Base-by-base conservation (phyloP, 2,329 filamentous ascomycete species). In the Westerdykella aurantiaca region DNA sequence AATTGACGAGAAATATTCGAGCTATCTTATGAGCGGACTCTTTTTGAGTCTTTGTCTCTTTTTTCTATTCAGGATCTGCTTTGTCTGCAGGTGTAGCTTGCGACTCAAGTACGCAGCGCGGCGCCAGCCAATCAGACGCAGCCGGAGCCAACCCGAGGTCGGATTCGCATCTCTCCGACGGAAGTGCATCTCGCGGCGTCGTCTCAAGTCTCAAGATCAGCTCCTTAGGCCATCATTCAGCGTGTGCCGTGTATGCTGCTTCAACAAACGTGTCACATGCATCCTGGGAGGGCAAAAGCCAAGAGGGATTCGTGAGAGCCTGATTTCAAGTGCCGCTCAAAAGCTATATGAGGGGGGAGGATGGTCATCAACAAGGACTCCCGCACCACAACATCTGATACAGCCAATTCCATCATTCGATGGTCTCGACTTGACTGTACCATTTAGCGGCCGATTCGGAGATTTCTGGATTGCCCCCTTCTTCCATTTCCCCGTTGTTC, bases 281-380 rank as follows among this genome's bases (percentile, higher is more conserved):
- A 9, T 12, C 25, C 25, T 29, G 2, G 11, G 9, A 9, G 11
- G 25, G 25, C 3, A 9, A 29, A 29, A 29, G 25, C 25, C 11
- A 9, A 29, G 25, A 10, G 25, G 4, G 25, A 12, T 5, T 29
- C 25, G 25, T 29, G 25, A 29, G 25, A 29, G 25, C 31, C 38
- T 23, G 33, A 41, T 43, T 38, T 21, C 37, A 33, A 25, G 29
- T 22, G 31, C 40, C 39, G 39, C 39, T 21, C 34, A 35, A 21
- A 34, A 3, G 17, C 17, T 35, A 9, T 10, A 29, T 29, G 25
- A 29, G 25, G 4, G 23, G n/a, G 7, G 2, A 29, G 4, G 25
- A 29, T 12, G 11, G 25, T 7, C 25, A 29, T 5, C 25, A 12
- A 29, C 25, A 12, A 9, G 4, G 25, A 9, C 25, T 29, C 11